Evolutionary conservation across 768 basidiomycete species (phyloP).

Genomic region (Pleurotus giganteus): DNA sequence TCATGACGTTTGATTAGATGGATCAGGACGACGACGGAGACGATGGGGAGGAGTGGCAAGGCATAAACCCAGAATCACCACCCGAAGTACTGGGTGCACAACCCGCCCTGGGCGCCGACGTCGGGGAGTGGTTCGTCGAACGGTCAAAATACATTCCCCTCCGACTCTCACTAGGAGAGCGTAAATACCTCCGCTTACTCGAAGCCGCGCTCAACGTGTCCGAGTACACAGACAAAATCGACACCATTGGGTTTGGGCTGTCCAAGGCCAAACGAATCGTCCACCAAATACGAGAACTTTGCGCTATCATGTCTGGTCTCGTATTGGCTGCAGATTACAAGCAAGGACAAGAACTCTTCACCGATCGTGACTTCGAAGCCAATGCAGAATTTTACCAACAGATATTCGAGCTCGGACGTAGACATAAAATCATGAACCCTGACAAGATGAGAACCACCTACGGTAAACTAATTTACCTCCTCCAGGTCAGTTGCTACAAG

Average conservation of each 20-base stretch:
- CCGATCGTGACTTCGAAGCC: conserved; percentile 75
- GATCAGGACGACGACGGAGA: conserved; percentile 43
- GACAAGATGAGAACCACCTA: conserved; percentile 91
- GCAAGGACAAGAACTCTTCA: conserved; percentile 82
- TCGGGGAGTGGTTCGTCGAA: conserved; percentile 86
- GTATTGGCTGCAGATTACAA: conserved; percentile 85
- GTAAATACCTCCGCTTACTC: conserved; percentile 81
- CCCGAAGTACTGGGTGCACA: conserved; percentile 49
- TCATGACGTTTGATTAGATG: conserved; percentile 33
- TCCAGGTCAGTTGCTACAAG: conserved; percentile 52
- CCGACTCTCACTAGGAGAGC: conserved; percentile 70
- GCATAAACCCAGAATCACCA: conserved; percentile 26
- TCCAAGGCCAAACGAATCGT: conserved; percentile 89
- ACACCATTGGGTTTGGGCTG: conserved; percentile 73
- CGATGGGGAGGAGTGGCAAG: conserved; percentile 39
- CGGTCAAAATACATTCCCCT: conserved; percentile 80
- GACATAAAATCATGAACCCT: conserved; percentile 91
- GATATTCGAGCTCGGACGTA: conserved; percentile 78
- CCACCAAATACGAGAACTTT: conserved; percentile 81
- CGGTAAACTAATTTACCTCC: conserved; percentile 80
- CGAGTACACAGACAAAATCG: conserved; percentile 90
- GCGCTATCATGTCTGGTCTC: conserved; percentile 84
- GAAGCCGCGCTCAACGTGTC: conserved; percentile 84
- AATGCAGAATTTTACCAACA: conserved; percentile 80
- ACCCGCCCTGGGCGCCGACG: conserved; percentile 55